Evolutionary conservation across 2,329 filamentous ascomycete species (phyloP).

Genomic region (Lithohypha guttulata): DNA sequence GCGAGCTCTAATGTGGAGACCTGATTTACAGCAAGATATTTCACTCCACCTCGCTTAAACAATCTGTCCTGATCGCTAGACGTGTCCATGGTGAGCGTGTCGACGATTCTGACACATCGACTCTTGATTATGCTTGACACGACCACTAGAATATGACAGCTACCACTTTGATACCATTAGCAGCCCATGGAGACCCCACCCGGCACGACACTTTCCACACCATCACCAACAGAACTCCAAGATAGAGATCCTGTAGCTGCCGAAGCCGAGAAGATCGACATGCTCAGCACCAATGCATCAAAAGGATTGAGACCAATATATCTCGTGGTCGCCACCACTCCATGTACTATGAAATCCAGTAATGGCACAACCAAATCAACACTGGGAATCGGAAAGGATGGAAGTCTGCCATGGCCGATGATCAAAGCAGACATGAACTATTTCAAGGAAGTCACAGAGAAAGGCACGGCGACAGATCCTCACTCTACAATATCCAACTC

Average conservation of each 20-base stretch:
- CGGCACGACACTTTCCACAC: constrained; percentile 18
- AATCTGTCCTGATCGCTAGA: too few relatives aligned
- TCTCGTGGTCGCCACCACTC: constrained; percentile 30
- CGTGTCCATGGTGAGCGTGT: too few relatives aligned
- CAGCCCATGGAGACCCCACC: constrained; percentile 14
- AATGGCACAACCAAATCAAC: constrained; percentile 58
- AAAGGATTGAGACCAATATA: constrained; percentile 19
- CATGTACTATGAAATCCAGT: constrained; percentile 32
- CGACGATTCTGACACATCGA: too few relatives aligned
- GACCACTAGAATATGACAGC: too few relatives aligned
- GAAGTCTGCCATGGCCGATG: constrained; percentile 77
- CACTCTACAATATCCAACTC: constrained; percentile 22
- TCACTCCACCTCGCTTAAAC: too few relatives aligned
- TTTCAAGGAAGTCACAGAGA: constrained; percentile 78
- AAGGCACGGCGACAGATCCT: constrained; percentile 10
- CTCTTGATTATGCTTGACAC: too few relatives aligned
- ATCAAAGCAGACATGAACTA: constrained; percentile 89
- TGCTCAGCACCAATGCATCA: not conserved
- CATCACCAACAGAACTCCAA: constrained; percentile 18
- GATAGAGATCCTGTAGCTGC: constrained; percentile 3
- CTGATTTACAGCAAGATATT: too few relatives aligned
- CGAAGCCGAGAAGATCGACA: constrained; percentile 4
- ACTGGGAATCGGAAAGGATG: constrained; percentile 74
- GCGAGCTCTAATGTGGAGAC: too few relatives aligned
- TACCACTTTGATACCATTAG: too few relatives aligned